Conservation (phyloP, 176 grass and related monocot genomes). For the Saccharum officinarum region DNA sequence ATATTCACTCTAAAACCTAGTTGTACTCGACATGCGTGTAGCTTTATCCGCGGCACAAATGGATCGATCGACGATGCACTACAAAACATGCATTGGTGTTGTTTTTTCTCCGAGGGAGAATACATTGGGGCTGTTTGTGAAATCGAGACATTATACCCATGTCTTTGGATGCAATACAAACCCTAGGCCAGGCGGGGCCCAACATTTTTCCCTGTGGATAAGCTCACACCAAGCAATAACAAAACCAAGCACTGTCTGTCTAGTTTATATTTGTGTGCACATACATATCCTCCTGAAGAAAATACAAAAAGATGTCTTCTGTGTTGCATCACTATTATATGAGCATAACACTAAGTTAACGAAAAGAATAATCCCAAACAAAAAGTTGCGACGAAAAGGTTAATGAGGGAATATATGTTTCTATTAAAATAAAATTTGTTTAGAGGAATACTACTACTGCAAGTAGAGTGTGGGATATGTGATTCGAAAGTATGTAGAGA, state of each 20-base stretch:
- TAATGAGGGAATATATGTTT: constrained; percentile 50
- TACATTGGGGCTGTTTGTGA: neutral
- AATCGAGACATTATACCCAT: constrained; percentile 29
- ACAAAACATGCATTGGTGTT: constrained; percentile 6
- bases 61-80: neutral
- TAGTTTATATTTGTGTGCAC: neutral
- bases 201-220: constrained; percentile 19
- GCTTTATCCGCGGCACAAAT: neutral
- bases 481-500: neutral
- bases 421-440: constrained; percentile 40
- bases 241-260: neutral
- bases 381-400: constrained; percentile 26
- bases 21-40: neutral
- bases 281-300: neutral
- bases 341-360: constrained; percentile 26
- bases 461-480: constrained; percentile 29
- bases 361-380: constrained; percentile 33
- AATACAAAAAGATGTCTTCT: neutral
- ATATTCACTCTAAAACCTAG: neutral
- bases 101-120: neutral
- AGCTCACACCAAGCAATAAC: constrained; percentile 29
- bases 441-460: constrained; percentile 23
- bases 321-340: neutral
- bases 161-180: constrained; percentile 4
- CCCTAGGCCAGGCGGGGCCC: neutral